Conservation (phyloP, 2,329 filamentous ascomycete species). For the Westerdykella aurantiaca region DNA sequence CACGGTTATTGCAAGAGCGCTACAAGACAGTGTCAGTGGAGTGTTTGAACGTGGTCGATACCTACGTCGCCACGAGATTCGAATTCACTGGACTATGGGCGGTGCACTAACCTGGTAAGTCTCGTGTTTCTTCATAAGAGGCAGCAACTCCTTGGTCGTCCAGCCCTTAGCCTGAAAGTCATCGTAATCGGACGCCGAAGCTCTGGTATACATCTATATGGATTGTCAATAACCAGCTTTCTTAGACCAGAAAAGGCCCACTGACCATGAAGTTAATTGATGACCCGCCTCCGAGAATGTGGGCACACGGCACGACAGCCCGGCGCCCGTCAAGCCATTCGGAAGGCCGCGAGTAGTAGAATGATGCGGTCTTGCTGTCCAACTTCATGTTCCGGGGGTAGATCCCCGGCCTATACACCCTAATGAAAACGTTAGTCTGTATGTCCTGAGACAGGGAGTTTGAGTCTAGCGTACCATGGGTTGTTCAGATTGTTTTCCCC, state of each 20-base stretch:
- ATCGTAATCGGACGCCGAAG: slow-evolving; percentile 67
- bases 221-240: slow-evolving; percentile 3
- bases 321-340: slow-evolving; percentile 65
- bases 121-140: slow-evolving; percentile 75
- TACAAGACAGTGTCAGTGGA: neutral
- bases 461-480: slow-evolving; percentile 48
- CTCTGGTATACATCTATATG: slow-evolving; percentile 63
- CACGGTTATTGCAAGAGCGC: slow-evolving; percentile 47
- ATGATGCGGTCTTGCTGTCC: slow-evolving; percentile 74
- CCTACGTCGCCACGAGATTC: no score
- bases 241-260: neutral
- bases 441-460: neutral
- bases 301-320: slow-evolving; percentile 68
- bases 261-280: slow-evolving; percentile 71
- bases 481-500: slow-evolving; percentile 72
- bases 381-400: slow-evolving; percentile 75
- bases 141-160: slow-evolving; percentile 68
- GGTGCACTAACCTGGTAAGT: slow-evolving; percentile 55
- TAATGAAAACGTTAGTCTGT: slow-evolving; percentile 10
- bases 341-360: slow-evolving; percentile 72
- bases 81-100: no score
- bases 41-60: neutral
- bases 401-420: slow-evolving; percentile 69
- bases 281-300: slow-evolving; percentile 65
- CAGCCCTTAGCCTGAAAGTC: slow-evolving; percentile 77